A percentile compares a stretch with the other conserved stretches of the same genome.
Evolutionary conservation across 345 rosid species (phyloP).

Genomic region (Luvunga scandens): DNA sequence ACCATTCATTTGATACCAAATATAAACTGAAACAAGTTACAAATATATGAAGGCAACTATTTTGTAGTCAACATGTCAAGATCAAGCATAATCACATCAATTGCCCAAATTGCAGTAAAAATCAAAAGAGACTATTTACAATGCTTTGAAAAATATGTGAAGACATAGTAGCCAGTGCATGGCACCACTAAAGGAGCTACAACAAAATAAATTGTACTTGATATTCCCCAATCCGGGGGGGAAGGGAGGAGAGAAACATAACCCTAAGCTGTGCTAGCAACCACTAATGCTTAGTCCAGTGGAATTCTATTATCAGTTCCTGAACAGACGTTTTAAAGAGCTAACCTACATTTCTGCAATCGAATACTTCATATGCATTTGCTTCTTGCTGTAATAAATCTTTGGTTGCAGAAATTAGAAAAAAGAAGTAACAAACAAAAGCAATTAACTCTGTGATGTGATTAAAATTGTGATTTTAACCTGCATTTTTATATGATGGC

Average conservation of each 20-base stretch:
- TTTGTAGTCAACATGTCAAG: neutral
- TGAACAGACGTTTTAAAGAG: neutral
- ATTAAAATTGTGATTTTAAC: slow-evolving; percentile 32
- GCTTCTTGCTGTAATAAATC: neutral
- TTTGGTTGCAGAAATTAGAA: neutral
- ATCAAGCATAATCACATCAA: neutral
- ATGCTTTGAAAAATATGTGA: neutral
- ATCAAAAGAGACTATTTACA: neutral
- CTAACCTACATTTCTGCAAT: neutral
- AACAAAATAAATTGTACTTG: neutral
- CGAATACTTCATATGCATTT: neutral
- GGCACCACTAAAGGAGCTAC: neutral
- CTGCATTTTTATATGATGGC: slow-evolving; percentile 85
- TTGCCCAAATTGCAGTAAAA: neutral
- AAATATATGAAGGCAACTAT: neutral
- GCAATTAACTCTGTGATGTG: neutral
- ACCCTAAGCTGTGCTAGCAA: no score
- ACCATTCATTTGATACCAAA: neutral
- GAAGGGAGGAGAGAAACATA: no score
- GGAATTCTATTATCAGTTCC: neutral
- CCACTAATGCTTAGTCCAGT: neutral
- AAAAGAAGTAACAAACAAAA: neutral
- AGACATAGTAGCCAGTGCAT: neutral
- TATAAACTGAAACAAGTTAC: neutral
- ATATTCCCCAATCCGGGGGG: no score